phyloP scores from a whole-genome alignment of 2,329 filamentous ascomycete species.

The Penicillium rolfsii region DNA sequence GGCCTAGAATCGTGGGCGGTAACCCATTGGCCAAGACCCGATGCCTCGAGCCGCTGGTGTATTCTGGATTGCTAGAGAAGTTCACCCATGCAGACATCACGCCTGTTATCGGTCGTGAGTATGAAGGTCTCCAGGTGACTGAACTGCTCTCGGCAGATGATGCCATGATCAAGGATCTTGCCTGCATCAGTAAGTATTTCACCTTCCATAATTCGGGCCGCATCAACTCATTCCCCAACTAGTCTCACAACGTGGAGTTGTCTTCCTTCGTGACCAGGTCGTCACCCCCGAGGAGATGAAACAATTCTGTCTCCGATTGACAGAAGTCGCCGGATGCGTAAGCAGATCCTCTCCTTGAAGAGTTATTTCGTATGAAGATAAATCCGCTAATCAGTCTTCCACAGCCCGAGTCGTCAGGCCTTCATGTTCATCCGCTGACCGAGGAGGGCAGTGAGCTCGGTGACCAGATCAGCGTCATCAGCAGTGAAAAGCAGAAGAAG shows the following conservation, averaged over 20 bases:
- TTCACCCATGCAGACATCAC: conserved; percentile 6
- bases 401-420: conserved; percentile 6
- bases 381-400: not conserved
- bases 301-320: conserved; percentile 1
- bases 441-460: conserved; percentile 8
- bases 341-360: not conserved
- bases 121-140: conserved; percentile 5
- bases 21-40: not conserved
- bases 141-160: conserved; percentile 2
- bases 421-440: conserved; percentile 3
- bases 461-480: conserved; percentile 8
- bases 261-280: conserved; percentile 7
- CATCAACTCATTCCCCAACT: not conserved
- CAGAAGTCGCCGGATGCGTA: conserved; percentile 5
- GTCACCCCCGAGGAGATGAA: conserved; percentile 3
- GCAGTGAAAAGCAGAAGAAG: conserved; percentile 8
- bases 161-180: conserved; percentile 2
- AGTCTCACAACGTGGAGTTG: conserved; percentile 8
- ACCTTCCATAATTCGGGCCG: not conserved
- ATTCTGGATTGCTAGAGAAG: not conserved
- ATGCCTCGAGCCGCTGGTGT: conserved; percentile 4
- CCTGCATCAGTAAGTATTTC: conserved; percentile 1
- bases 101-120: conserved; percentile 2
- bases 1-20: not conserved
- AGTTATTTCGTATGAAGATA: not conserved